Conservation (phyloP, 169 alveolate genomes). For the Cryptosporidium parvum region DNA sequence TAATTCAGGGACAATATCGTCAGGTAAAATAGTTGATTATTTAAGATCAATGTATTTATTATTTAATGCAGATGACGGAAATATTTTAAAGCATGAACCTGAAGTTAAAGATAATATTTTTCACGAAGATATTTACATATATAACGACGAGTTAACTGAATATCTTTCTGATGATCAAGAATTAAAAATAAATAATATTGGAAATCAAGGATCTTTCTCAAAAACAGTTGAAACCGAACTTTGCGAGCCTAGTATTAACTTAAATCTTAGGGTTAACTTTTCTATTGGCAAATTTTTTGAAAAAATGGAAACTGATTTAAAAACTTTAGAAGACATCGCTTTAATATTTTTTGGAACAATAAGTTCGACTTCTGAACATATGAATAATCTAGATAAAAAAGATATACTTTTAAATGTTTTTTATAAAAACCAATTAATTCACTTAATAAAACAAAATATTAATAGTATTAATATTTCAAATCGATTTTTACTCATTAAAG, state of each 20-base stretch:
- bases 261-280: neutral
- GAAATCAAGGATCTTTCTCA: slow-evolving; percentile 6
- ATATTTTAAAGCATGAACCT: neutral
- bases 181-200: neutral
- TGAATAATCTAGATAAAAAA: slow-evolving; percentile 7
- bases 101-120: neutral
- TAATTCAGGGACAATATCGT: neutral
- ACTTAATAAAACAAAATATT: slow-evolving; percentile 1
- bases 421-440: slow-evolving; percentile 5
- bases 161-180: neutral
- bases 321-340: slow-evolving; percentile 26
- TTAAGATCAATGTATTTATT: neutral
- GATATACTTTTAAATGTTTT: neutral
- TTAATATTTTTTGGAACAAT: neutral
- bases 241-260: neutral
- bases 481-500: slow-evolving; percentile 19
- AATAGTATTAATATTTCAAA: slow-evolving; percentile 3
- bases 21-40: slow-evolving; percentile 1
- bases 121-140: neutral
- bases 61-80: neutral
- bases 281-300: neutral
- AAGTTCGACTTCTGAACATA: neutral
- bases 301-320: neutral
- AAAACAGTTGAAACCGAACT: slow-evolving; percentile 20
- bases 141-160: neutral